phyloP scores from a whole-genome alignment of 257 asterid genomes.

The Scutellaria galericulata region DNA sequence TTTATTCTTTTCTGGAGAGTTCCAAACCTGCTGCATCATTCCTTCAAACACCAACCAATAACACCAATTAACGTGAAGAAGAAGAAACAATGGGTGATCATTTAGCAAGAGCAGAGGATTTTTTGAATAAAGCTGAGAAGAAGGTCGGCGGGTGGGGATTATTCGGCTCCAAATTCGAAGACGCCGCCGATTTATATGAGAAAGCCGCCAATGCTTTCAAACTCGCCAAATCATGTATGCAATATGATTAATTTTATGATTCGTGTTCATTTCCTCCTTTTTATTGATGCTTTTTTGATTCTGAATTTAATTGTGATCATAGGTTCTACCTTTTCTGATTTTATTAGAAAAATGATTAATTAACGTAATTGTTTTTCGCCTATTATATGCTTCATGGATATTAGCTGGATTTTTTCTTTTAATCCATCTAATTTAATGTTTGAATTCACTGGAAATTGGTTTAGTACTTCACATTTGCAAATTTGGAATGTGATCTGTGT shows the following conservation, averaged over 20 bases:
- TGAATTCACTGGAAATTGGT: background rate
- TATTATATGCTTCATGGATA: slow-evolving; percentile 12
- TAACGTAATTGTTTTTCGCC: slow-evolving; percentile 9
- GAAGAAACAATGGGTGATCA: slow-evolving; percentile 73
- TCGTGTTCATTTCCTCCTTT: background rate
- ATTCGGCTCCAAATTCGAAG: slow-evolving; percentile 87
- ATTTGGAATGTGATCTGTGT: slow-evolving; percentile 13
- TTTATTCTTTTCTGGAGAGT: no score
- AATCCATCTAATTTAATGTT: background rate
- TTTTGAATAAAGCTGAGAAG: slow-evolving; percentile 84
- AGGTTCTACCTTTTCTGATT: background rate
- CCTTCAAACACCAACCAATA: slow-evolving; percentile 31
- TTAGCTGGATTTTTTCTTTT: slow-evolving; percentile 12
- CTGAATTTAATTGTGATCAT: slow-evolving; percentile 18
- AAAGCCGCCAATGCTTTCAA: slow-evolving; percentile 91
- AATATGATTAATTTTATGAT: background rate
- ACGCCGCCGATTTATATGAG: slow-evolving; percentile 85
- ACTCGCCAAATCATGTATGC: slow-evolving; percentile 87
- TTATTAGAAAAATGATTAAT: background rate
- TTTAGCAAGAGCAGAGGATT: slow-evolving; percentile 75
- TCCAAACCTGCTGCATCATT: background rate
- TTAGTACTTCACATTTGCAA: slow-evolving; percentile 22
- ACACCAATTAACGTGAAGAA: slow-evolving; percentile 31
- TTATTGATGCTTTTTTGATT: slow-evolving; percentile 1
- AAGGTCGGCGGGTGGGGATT: slow-evolving; percentile 86